Evolutionary conservation across 2,329 filamentous ascomycete species (phyloP).

Genomic region (Diplodia intermedia): DNA sequence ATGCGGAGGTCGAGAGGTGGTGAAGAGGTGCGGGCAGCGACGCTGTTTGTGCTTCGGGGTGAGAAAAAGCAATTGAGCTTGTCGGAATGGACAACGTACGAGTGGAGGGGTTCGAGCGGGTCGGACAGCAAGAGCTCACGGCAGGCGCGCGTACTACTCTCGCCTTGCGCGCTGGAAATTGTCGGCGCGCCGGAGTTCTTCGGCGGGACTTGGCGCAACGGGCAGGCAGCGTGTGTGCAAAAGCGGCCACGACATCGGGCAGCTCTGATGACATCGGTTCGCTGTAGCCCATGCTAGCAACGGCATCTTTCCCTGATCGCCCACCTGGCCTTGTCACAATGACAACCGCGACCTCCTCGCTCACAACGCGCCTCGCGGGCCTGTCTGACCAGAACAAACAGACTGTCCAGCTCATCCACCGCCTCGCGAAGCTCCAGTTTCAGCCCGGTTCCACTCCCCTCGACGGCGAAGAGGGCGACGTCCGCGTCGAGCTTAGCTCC

Average conservation of each 20-base stretch:
- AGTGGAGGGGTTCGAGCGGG: not conserved
- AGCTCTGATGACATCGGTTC: conserved; percentile 30
- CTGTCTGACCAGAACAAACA: conserved; percentile 62
- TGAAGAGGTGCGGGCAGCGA: not conserved
- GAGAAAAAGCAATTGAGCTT: not conserved
- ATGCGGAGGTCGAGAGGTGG: not conserved
- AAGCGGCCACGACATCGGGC: conserved; percentile 18
- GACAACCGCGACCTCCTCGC: conserved; percentile 44
- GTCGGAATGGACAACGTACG: conserved; percentile 1
- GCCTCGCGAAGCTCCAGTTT: conserved; percentile 66
- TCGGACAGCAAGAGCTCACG: not conserved
- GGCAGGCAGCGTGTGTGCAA: too few species aligned
- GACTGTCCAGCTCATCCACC: conserved; percentile 62
- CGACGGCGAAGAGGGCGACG: conserved; percentile 68
- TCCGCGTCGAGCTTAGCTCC: conserved; percentile 73
- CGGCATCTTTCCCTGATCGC: conserved; percentile 24
- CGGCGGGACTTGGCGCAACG: conserved; percentile 24
- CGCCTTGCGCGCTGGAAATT: conserved; percentile 25
- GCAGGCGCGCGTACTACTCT: conserved; percentile 6
- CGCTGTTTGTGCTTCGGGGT: not conserved
- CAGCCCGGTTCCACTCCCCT: conserved; percentile 67
- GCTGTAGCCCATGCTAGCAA: conserved; percentile 11
- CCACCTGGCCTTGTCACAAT: conserved; percentile 40
- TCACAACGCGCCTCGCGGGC: conserved; percentile 58
- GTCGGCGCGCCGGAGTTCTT: conserved; percentile 11